Evolutionary conservation across 2,329 filamentous ascomycete species (phyloP).

Genomic region (Aschersonia sp.): DNA sequence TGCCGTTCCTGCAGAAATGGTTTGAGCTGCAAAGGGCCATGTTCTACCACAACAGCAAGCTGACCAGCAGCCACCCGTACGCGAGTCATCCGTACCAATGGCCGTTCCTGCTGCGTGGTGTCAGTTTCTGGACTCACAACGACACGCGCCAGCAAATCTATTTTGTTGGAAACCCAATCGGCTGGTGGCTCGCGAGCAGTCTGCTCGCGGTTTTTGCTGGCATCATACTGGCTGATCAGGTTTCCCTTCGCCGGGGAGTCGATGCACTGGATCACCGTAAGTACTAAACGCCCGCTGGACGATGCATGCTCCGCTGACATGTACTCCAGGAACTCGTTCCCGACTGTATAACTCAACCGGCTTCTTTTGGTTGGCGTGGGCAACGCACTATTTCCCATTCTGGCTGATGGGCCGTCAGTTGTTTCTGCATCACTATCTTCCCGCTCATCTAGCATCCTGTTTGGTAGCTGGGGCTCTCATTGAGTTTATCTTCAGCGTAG

Average conservation of each 20-base stretch:
- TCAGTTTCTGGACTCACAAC: slow-evolving; percentile 98
- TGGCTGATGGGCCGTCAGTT: slow-evolving; percentile 96
- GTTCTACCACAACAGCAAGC: slow-evolving; percentile 98
- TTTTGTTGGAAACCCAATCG: slow-evolving; percentile 91
- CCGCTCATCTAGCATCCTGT: slow-evolving; percentile 79
- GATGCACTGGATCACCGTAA: slow-evolving; percentile 88
- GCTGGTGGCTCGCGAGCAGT: slow-evolving; percentile 93
- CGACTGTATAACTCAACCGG: slow-evolving; percentile 96
- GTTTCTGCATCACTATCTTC: slow-evolving; percentile 95
- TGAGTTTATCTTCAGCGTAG: slow-evolving; percentile 91
- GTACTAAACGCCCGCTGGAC: slow-evolving; percentile 23
- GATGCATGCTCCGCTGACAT: neutral
- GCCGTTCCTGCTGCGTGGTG: slow-evolving; percentile 92
- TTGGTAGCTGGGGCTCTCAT: slow-evolving; percentile 83
- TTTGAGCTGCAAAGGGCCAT: slow-evolving; percentile 93
- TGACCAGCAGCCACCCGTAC: slow-evolving; percentile 95
- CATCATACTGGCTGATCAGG: slow-evolving; percentile 81
- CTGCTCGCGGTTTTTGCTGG: slow-evolving; percentile 86
- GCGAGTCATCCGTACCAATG: slow-evolving; percentile 90
- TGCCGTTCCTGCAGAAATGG: slow-evolving; percentile 89
- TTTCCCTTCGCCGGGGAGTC: slow-evolving; percentile 81
- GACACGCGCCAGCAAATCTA: slow-evolving; percentile 95
- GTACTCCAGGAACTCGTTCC: slow-evolving; percentile 60
- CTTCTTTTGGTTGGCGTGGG: slow-evolving; percentile 98
- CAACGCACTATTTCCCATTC: slow-evolving; percentile 93